Evolutionary conservation across 345 rosid genomes (phyloP).

Genomic region (Geranium brycei): DNA sequence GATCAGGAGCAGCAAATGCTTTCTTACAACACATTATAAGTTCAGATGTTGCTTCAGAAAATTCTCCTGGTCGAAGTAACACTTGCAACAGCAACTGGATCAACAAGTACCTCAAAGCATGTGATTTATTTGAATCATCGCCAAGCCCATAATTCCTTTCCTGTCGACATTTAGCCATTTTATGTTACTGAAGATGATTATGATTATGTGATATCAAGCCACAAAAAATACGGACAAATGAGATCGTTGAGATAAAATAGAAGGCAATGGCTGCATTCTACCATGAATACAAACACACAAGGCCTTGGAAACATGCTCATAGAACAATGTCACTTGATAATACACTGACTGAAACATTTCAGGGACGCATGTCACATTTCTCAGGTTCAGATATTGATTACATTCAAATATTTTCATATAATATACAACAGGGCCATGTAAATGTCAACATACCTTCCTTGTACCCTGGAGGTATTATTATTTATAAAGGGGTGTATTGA

Average conservation of each 20-base stretch:
- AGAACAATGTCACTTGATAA: neutral
- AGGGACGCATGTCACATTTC: neutral
- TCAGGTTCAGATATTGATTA: neutral
- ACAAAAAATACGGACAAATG: neutral
- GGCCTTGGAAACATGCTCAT: neutral
- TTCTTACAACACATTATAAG: constrained; percentile 80
- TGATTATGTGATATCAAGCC: constrained; percentile 4
- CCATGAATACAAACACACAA: neutral
- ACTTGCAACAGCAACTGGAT: constrained; percentile 79
- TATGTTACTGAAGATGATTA: neutral
- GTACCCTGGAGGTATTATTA: too few relatives aligned
- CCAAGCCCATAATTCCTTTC: constrained; percentile 47
- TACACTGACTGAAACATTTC: constrained; percentile 1
- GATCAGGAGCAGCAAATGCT: constrained; percentile 46
- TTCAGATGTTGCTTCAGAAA: constrained; percentile 61
- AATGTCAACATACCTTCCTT: neutral
- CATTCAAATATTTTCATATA: neutral
- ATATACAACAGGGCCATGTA: neutral
- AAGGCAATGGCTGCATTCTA: neutral
- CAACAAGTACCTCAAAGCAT: constrained; percentile 61
- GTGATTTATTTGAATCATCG: constrained; percentile 36
- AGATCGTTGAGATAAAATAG: neutral
- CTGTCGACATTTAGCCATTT: constrained; percentile 21
- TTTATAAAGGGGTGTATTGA: too few relatives aligned
- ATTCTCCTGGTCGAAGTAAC: constrained; percentile 80